Evolutionary conservation across 495 filamentous ascomycete genomes (phyloP).

Genomic region (Platismatia glauca): DNA sequence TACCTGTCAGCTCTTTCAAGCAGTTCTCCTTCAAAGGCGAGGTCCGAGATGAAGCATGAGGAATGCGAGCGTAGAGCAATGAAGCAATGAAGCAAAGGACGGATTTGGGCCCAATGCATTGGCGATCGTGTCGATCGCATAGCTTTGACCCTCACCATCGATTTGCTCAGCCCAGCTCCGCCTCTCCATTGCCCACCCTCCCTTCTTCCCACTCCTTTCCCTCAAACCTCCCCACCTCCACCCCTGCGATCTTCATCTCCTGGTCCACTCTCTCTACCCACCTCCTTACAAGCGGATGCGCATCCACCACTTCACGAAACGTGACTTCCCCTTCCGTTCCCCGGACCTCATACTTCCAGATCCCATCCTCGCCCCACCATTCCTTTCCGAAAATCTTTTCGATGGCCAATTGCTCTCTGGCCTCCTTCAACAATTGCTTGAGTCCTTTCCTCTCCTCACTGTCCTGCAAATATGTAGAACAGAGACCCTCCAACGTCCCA

Average conservation of each 20-base stretch:
- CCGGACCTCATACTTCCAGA: conserved; percentile 51
- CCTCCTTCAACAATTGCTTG: conserved; percentile 39
- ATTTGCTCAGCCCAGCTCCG: neutral
- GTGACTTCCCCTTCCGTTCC: conserved; percentile 26
- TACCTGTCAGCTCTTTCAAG: neutral
- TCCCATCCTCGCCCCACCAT: conserved; percentile 52
- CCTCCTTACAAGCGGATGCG: conserved; percentile 34
- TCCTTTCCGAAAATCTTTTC: conserved; percentile 52
- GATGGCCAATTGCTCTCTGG: conserved; percentile 51
- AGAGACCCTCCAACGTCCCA: conserved; percentile 61
- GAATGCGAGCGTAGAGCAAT: too few species aligned
- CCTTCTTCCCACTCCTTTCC: conserved; percentile 22
- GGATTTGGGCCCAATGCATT: neutral
- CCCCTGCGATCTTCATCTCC: conserved; percentile 38
- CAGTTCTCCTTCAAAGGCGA: neutral
- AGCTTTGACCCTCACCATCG: neutral
- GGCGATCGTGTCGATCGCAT: neutral
- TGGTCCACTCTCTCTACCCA: conserved; percentile 45
- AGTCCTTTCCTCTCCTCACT: conserved; percentile 31
- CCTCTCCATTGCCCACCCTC: conserved; percentile 5
- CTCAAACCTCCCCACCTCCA: conserved; percentile 18
- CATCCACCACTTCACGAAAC: conserved; percentile 24
- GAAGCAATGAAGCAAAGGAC: neutral
- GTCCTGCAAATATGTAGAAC: conserved; percentile 25
- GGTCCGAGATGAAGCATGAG: too few species aligned